Base-by-base conservation (phyloP, 371 early-diverging fungal species). In the Neoconidiobolus thromboides region DNA sequence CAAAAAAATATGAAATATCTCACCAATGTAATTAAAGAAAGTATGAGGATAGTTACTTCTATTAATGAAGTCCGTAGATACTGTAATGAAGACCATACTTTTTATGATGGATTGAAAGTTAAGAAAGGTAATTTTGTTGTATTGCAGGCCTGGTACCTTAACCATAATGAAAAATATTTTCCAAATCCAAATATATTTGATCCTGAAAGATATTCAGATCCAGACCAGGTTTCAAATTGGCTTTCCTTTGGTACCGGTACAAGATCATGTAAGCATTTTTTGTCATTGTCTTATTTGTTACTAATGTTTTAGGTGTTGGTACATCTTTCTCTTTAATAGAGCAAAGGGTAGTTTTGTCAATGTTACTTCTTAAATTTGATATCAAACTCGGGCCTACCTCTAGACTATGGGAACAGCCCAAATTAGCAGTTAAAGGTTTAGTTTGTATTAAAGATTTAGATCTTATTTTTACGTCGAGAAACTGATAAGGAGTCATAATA, bases 291-390 rank as follows among this genome's bases (percentile, higher is more conserved):
- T 26, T 26, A 26, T 26, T 26, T 26, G 26, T 26, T 26, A 54
- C 54, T 41, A 9, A 37, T 52, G 7, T 7, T 55, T n/a, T 26
- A 55, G 56, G 56, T 44, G 3, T 77, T 44, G 81, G 78, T 47
- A 68, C 71, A 69, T 72, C 75, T 47, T 79, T 81, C 58, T 71
- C 77, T 1, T 64, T 79, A 58, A 63, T 71, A 3, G 76, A 76
- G 38, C 79, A 77, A 65, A 69, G 77, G 10, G 66, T 76, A 7
- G 37, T 76, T 1, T 62, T 77, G 38, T 60, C 73, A 2, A 72
- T 76, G 74, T 50, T 79, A 10, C 60, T 73, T 2, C 67, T 63
- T 51, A 65, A 67, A 26, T 72, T 38, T 38, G 14, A 40, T n/a
- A 12, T 55, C 12, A 12, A 54, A 38, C 54, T 54, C 36, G 54